Evolutionary conservation across 164 flowering plant genomes (phyloP).

Genomic region (Malania oleifera): DNA sequence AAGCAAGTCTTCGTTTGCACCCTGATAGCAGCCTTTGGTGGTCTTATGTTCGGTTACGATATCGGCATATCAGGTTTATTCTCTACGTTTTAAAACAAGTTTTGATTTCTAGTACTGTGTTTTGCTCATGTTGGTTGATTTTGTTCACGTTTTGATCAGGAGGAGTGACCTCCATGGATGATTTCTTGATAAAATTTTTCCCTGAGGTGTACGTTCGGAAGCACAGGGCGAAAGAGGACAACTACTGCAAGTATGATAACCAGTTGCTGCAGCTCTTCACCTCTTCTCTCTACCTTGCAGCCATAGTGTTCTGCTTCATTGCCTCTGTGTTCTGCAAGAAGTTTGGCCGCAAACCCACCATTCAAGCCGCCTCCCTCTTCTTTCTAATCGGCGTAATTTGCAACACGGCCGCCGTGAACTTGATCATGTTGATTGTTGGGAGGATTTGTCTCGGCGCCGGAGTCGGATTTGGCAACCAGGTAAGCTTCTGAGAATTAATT

Average conservation of each 20-base stretch:
- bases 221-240: slow-evolving; percentile 17
- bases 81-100: no score
- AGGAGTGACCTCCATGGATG: slow-evolving; percentile 34
- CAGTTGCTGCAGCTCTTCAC: slow-evolving; percentile 27
- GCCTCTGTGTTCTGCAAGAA: slow-evolving; percentile 17
- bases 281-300: slow-evolving; percentile 30
- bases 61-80: slow-evolving; percentile 23
- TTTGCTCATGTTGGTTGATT: no score
- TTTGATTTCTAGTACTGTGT: no score
- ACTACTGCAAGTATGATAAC: slow-evolving; percentile 31
- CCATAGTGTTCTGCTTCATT: slow-evolving; percentile 15
- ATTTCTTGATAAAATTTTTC: slow-evolving; percentile 27
- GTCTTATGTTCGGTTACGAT: slow-evolving; percentile 30
- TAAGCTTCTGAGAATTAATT: not conserved
- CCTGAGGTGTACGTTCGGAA: slow-evolving; percentile 21
- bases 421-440: slow-evolving; percentile 21
- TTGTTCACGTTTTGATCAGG: slow-evolving; percentile 11
- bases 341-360: slow-evolving; percentile 17
- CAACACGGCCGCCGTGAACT: slow-evolving; percentile 8
- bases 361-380: slow-evolving; percentile 17
- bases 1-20: slow-evolving; percentile 15
- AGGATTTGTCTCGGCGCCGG: slow-evolving; percentile 25
- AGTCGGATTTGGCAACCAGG: slow-evolving; percentile 30
- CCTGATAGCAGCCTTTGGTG: slow-evolving; percentile 28
- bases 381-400: slow-evolving; percentile 20